These are phyloP conservation scores for Cystobasidium ongulense DNA, from an alignment of 768 basidiomycete genomes.

Conservation along the genomic window DNA sequence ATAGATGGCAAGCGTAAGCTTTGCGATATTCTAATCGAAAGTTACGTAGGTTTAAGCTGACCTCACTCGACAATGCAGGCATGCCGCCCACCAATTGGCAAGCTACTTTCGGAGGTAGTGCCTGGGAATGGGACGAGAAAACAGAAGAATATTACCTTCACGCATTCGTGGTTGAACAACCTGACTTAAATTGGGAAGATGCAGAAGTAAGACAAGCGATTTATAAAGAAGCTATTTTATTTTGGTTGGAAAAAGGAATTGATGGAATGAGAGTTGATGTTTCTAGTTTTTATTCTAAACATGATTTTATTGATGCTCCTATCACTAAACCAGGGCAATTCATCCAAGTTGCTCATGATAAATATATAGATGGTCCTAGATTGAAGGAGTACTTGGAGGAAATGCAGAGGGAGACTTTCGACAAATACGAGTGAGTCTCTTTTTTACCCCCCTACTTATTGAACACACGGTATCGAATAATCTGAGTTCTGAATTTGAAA, in stretches of 20 bases:
- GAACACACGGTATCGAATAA: neutral
- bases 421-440: conserved; percentile 48
- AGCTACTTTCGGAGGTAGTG: conserved; percentile 48
- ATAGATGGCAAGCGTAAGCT: conserved; percentile 52
- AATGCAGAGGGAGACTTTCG: conserved; percentile 58
- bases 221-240: conserved; percentile 60
- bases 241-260: conserved; percentile 65
- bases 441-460: neutral
- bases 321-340: conserved; percentile 49
- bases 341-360: conserved; percentile 15
- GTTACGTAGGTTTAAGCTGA: neutral
- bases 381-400: conserved; percentile 62
- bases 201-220: conserved; percentile 43
- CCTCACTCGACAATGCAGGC: neutral
- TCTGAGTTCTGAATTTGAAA: too few relatives aligned
- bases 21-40: neutral
- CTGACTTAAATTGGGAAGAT: conserved; percentile 71
- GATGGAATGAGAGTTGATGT: conserved; percentile 63
- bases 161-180: conserved; percentile 59
- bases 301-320: conserved; percentile 58
- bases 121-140: conserved; percentile 61
- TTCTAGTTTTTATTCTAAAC: conserved; percentile 50
- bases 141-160: conserved; percentile 70
- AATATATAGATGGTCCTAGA: conserved; percentile 50
- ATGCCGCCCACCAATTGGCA: conserved; percentile 68